Percentiles rank a stretch among this genome's conserved stretches.
Evolutionary conservation across 441 rosid genomes (phyloP).

Genomic region (Pelargonium myrrhifolium): DNA sequence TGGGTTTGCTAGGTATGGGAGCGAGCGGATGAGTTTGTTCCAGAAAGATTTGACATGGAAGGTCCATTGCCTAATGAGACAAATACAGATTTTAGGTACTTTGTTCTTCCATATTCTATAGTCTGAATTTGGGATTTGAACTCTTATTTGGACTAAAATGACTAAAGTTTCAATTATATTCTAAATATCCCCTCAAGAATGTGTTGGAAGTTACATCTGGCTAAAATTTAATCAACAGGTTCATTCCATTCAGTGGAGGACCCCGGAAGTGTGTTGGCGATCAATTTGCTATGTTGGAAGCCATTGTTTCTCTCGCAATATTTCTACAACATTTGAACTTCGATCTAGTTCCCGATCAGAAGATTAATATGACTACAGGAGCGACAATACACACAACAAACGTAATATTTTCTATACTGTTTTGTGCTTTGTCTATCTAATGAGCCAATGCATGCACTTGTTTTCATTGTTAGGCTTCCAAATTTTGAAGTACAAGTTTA

Average conservation of each 20-base stretch:
- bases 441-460: background rate
- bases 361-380: constrained; percentile 84
- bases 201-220: constrained; percentile 3
- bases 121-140: background rate
- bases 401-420: constrained; percentile 25
- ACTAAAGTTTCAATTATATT: background rate
- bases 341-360: constrained; percentile 79
- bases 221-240: constrained; percentile 31
- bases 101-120: constrained; percentile 4
- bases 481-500: background rate
- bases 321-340: constrained; percentile 66
- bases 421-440: background rate
- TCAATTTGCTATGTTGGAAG: constrained; percentile 83
- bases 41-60: constrained; percentile 70
- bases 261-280: constrained; percentile 94
- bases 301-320: constrained; percentile 69
- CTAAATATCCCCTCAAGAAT: background rate
- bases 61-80: constrained; percentile 79
- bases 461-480: background rate
- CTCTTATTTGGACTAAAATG: background rate
- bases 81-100: constrained; percentile 78
- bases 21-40: constrained; percentile 75
- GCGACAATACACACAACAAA: constrained; percentile 90
- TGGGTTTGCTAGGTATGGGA: constrained; percentile 71
- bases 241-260: constrained; percentile 89